Evolutionary conservation across 2,329 filamentous ascomycete species (phyloP).

Genomic region (Aspergillus neotritici): DNA sequence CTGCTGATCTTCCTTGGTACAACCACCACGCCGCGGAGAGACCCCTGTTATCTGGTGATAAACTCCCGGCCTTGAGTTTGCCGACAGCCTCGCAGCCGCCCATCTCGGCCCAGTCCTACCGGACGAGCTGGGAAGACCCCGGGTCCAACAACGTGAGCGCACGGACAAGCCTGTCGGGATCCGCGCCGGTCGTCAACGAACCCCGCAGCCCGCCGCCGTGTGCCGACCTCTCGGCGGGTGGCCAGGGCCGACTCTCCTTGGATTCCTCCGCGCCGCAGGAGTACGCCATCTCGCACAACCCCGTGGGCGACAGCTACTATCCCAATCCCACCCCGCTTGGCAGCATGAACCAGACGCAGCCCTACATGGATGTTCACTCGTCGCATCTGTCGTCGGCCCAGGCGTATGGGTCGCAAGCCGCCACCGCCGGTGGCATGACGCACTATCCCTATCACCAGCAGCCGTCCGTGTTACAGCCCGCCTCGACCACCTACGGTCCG

Average conservation of each 20-base stretch:
- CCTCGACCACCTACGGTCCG: constrained; percentile 62
- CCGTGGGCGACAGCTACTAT: constrained; percentile 40
- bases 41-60: constrained; percentile 64
- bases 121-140: constrained; percentile 66
- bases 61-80: constrained; percentile 64
- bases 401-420: constrained; percentile 67
- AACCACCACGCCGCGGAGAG: constrained; percentile 61
- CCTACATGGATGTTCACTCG: constrained; percentile 79
- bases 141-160: constrained; percentile 48
- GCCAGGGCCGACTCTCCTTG: constrained; percentile 29
- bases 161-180: constrained; percentile 53
- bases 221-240: constrained; percentile 49
- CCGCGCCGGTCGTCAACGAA: constrained; percentile 40
- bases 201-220: constrained; percentile 69
- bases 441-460: constrained; percentile 72
- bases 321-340: constrained; percentile 32
- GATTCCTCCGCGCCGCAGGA: constrained; percentile 32
- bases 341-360: constrained; percentile 74
- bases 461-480: constrained; percentile 67
- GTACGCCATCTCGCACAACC: constrained; percentile 29
- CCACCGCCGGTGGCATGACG: constrained; percentile 64
- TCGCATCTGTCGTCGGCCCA: constrained; percentile 73
- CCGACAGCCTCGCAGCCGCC: constrained; percentile 59
- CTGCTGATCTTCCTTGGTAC: constrained; percentile 64
- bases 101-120: constrained; percentile 68